Conservation (phyloP, 139 green algal species). For the Tetradesmus lagerheimii region DNA sequence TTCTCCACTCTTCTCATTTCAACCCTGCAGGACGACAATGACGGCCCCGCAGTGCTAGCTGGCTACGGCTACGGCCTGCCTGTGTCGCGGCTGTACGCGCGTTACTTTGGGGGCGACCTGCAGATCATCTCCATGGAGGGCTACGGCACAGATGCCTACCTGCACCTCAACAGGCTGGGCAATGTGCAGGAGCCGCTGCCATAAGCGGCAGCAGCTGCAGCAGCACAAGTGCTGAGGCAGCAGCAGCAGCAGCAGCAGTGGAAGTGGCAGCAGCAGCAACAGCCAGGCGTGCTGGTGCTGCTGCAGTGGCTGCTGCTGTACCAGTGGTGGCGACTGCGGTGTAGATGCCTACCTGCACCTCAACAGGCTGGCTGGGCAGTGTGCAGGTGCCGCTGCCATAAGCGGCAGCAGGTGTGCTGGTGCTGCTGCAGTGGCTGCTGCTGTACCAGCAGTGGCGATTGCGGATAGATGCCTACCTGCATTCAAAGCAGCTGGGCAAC, state of each 20-base stretch:
- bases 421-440: background rate
- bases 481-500: constrained; percentile 95
- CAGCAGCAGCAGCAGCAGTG: constrained; percentile 29
- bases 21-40: constrained; percentile 49
- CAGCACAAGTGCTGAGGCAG: too few species aligned
- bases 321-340: constrained; percentile 52
- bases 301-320: background rate
- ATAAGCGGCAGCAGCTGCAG: constrained; percentile 56
- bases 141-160: constrained; percentile 98
- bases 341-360: constrained; percentile 99
- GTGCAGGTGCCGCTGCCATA: constrained; percentile 94
- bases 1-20: background rate
- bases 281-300: background rate
- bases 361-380: constrained; percentile 94
- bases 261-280: constrained; percentile 33
- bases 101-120: constrained; percentile 99
- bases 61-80: constrained; percentile 99
- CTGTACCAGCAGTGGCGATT: background rate
- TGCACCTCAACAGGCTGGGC: constrained; percentile 97
- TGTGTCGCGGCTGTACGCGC: constrained; percentile 86
- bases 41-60: constrained; percentile 79
- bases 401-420: constrained; percentile 16
- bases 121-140: constrained; percentile 98
- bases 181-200: constrained; percentile 96
- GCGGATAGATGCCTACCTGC: constrained; percentile 96